Percentiles rank a stretch among this genome's conserved stretches.
Conservation (phyloP, 441 rosid genomes). For the Arabidopsis lyrata region DNA sequence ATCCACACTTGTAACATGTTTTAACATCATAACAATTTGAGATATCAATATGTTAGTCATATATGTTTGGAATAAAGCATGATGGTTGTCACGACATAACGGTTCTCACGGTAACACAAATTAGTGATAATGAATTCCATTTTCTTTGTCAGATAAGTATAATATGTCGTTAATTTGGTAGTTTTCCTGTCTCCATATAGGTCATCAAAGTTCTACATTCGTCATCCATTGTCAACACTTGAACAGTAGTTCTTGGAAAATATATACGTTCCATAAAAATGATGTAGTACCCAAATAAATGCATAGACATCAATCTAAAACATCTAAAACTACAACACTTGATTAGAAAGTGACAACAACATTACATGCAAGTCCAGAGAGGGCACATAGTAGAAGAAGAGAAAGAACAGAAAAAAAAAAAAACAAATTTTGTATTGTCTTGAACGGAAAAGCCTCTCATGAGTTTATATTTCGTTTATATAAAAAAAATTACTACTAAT, state of each 20-base stretch:
- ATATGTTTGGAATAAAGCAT: background rate
- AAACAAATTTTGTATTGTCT: background rate
- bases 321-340: background rate
- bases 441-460: background rate
- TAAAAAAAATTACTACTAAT: slow-evolving; percentile 10
- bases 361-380: slow-evolving; percentile 8
- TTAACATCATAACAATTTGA: background rate
- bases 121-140: background rate
- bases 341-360: background rate
- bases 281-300: background rate
- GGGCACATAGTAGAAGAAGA: background rate
- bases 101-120: background rate
- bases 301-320: background rate
- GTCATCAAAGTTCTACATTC: background rate
- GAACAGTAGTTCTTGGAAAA: background rate
- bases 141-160: background rate
- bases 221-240: background rate
- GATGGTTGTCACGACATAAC: background rate
- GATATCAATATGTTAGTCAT: background rate
- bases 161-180: background rate
- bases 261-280: background rate
- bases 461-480: background rate
- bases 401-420: background rate
- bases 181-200: background rate
- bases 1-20: background rate